Base-by-base conservation (phyloP, 129 eudicot species). In the Ambrosia trifida region DNA sequence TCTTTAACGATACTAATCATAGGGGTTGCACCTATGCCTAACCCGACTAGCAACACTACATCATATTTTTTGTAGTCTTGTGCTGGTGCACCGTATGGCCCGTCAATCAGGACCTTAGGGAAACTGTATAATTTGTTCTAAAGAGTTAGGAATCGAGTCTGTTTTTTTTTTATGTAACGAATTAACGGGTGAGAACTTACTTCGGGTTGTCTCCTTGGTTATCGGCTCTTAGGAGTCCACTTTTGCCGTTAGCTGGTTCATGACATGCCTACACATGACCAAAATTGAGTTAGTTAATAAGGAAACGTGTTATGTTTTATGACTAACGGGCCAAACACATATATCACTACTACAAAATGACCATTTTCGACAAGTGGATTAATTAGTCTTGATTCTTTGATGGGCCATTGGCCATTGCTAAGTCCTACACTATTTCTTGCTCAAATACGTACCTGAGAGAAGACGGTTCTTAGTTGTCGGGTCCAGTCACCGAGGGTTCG, bases 21-120 rank as follows among this genome's bases (percentile, higher is more conserved):
- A 1, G 95, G 91, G 40, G 91, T 85, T 19, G 88, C 91, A 10
- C 88, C 91, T 3, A 88, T 88, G 9, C 96, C 96, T 24, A 85
- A 80, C 8, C 91, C 96, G 1, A 88, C 86, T 3, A 88, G 80
- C 68, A 88, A 81, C 61, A 88, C 81, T 3, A 85, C 80, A 2
- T 83, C 91, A 45, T 83, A 88, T 32, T 85, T 80, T 69, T 80
- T 79, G 87, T 85, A 88, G 76, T 88, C 91, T 40, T 85, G 96
- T 6, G 95, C 88, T 7, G 95, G 95, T 8, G 96, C 91, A 50
- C 91, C 96, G 17, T 88, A 85, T 20, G 96, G 96, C 4, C 91
- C 96, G 49, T 83, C 88, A 4, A 88, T 83, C 54, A 81, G 35
- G 16, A 85, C 74, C 64, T 18, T 85, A 0, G 85, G 91, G 52